A percentile compares a stretch with the other conserved stretches of the same genome.
These are phyloP conservation scores for Microbotryum lychnidis-dioicae DNA, from an alignment of 1,284 basidiomycete species.

Conservation along the genomic window DNA sequence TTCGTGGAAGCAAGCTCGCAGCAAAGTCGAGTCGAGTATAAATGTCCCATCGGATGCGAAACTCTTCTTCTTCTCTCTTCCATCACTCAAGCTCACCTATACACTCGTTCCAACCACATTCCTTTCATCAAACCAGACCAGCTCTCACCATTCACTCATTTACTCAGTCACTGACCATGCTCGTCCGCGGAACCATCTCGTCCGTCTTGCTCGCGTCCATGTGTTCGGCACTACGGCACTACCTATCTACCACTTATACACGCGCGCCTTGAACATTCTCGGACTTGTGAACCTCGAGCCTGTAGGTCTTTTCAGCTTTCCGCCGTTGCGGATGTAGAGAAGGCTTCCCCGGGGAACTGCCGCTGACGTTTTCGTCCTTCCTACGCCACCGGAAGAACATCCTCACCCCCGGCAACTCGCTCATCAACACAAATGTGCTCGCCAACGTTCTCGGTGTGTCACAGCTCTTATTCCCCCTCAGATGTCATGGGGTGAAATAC, in stretches of 20 bases:
- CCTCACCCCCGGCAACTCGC: neutral
- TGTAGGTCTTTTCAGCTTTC: no score
- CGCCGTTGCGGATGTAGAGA: no score
- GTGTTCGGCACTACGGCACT: neutral
- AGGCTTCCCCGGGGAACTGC: no score
- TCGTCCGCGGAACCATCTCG: neutral
- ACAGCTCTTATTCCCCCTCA: neutral
- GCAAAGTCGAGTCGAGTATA: no score
- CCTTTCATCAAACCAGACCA: neutral
- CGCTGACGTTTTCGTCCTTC: no score
- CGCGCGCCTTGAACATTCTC: neutral
- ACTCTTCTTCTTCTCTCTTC: neutral
- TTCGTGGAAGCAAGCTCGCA: no score
- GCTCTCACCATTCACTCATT: neutral
- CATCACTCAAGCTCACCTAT: neutral
- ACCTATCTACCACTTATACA: neutral
- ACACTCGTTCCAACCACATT: no score
- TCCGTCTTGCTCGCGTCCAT: constrained; percentile 1
- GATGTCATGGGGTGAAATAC: no score
- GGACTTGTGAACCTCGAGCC: constrained; percentile 2
- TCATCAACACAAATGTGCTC: constrained; percentile 3
- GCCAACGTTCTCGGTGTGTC: neutral
- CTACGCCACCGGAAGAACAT: neutral
- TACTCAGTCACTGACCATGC: neutral
- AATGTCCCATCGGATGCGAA: no score